Evolutionary conservation across 345 rosid genomes (phyloP), one percentile per base, ranked within the genome.

Genomic region (Aethionema arabicum): DNA sequence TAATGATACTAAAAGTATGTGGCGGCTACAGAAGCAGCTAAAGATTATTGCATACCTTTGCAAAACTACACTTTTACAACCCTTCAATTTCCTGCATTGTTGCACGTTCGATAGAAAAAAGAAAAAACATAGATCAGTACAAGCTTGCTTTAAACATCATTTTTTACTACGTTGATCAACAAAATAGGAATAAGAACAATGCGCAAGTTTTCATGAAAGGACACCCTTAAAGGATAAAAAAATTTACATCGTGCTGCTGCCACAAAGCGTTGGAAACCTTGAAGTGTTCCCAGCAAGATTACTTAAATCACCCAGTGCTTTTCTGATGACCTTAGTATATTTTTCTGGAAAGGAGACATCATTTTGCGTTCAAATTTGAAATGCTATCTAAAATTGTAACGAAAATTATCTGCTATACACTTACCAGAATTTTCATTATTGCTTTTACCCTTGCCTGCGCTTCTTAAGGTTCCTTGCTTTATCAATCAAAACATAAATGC

Each of bases 261-360:
- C 90, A 83, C 76, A 69, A 31, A 51, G 69, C 35, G 63, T 65
- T 59, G 43, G 68, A 62, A 45, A 73, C 55, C 70, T 59, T 8
- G 70, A 29, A 56, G 45, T 41, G 16, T 68, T 74, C 32, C 76
- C 69, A 36, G 42, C 73, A 36, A 63, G 75, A 69, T 86, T 91
- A 77, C 95, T 86, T 50, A 91, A 75, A 78, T 88, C 96, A 58
- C 79, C 76, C 80, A 91, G 67, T 15, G 90, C 85, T 65, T 80
- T 88, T 77, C 98, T 84, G 78, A 68, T 67, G 49, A 65, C 76
- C 45, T 63, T 76, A 16, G 55, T 56, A 49, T 21, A 40, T 40
- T 73, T 72, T n/a, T 63, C 88, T 83, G 76, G 58, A 69, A 59
- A 52, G 14, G 33, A 59, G 52, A 72, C 59, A 66, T 27, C 45